Percentiles rank a stretch among this genome's conserved stretches.
phyloP scores from a whole-genome alignment of 805 yeast species.

The Wickerhamiella brachini region DNA sequence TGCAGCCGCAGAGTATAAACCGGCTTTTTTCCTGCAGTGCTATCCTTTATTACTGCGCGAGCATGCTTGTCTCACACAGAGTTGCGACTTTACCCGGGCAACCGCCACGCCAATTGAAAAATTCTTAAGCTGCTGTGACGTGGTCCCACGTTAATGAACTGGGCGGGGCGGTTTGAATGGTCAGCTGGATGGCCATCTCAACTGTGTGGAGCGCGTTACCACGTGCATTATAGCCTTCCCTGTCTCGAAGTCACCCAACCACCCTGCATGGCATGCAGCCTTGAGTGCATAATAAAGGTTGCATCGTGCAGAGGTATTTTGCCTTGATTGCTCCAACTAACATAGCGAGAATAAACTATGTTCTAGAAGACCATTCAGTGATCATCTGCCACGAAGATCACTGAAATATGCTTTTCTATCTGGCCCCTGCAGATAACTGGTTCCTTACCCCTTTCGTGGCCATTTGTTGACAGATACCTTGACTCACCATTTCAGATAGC shows the following conservation, averaged over 20 bases:
- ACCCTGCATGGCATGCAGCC: background rate
- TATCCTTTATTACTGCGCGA: background rate
- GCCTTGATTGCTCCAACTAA: background rate
- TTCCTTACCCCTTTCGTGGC: slow-evolving; percentile 1
- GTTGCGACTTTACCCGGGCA: background rate
- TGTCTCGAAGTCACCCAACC: background rate
- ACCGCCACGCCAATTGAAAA: background rate
- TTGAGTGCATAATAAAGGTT: background rate
- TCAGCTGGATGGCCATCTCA: background rate
- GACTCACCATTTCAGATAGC: background rate
- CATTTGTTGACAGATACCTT: background rate
- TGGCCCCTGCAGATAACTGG: background rate
- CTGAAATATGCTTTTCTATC: too few relatives aligned
- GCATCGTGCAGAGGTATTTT: background rate
- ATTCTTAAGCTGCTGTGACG: background rate
- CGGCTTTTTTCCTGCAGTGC: background rate
- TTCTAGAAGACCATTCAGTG: too few relatives aligned
- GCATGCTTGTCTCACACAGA: background rate
- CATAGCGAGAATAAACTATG: background rate
- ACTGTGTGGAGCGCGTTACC: too few relatives aligned
- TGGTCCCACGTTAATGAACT: too few relatives aligned
- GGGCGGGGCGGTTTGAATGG: too few relatives aligned
- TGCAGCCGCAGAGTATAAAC: background rate
- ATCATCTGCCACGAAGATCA: too few relatives aligned
- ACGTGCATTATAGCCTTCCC: background rate